Conservation (phyloP, 495 filamentous ascomycete genomes). For the Neurospora sp. region DNA sequence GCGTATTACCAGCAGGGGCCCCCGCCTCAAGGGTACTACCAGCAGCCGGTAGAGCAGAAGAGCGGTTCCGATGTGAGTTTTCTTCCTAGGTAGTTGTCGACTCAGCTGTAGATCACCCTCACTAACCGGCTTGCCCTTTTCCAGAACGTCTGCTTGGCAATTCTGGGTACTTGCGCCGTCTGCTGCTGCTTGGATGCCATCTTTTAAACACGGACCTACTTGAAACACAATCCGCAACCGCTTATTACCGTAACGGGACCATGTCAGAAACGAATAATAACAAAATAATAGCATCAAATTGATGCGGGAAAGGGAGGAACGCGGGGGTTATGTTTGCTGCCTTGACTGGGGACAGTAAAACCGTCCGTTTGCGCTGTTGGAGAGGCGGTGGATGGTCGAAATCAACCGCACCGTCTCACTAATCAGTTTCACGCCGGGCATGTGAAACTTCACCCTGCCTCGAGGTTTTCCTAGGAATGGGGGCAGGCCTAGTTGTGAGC, state of each 20-base stretch:
- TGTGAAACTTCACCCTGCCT: not conserved
- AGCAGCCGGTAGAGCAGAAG: slow-evolving; percentile 14
- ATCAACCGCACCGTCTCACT: not conserved
- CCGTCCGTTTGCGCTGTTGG: not conserved
- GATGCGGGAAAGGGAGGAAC: not conserved
- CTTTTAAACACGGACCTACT: slow-evolving; percentile 22
- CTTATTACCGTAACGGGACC: not conserved
- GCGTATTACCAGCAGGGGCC: slow-evolving; percentile 14
- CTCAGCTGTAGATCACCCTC: not conserved
- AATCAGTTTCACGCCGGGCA: not conserved
- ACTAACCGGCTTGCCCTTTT: not conserved
- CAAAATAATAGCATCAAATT: not conserved
- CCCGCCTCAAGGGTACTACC: slow-evolving; percentile 13
- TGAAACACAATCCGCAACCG: not conserved
- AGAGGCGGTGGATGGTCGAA: not conserved
- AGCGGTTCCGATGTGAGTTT: slow-evolving; percentile 13
- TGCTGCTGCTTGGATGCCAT: slow-evolving; percentile 41
- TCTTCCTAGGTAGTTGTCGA: not conserved
- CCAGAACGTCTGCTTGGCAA: slow-evolving; percentile 24
- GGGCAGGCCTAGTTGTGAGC: not conserved
- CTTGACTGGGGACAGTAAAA: not conserved
- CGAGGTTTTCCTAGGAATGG: not conserved
- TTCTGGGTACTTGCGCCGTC: slow-evolving; percentile 33
- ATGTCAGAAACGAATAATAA: not conserved
- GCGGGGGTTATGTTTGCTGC: not conserved